Conservation (phyloP, 1,139 yeast species). For the Pichia terricola region DNA sequence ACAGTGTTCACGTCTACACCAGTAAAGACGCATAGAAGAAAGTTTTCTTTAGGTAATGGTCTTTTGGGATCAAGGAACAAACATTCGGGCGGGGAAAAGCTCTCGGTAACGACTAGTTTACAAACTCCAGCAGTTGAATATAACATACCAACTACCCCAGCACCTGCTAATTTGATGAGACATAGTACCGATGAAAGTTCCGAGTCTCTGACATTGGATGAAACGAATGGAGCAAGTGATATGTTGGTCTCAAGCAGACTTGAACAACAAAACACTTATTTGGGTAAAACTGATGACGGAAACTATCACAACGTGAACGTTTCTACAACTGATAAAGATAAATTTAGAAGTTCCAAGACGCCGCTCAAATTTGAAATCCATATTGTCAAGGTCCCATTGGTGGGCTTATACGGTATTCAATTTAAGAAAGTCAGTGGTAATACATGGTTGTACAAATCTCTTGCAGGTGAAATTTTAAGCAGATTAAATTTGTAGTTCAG, state of each 20-base stretch:
- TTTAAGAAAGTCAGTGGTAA: slow-evolving; percentile 90
- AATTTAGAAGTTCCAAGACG: slow-evolving; percentile 23
- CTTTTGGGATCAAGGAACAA: slow-evolving; percentile 30
- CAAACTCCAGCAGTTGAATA: slow-evolving; percentile 8
- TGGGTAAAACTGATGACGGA: slow-evolving; percentile 11
- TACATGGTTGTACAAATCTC: slow-evolving; percentile 91
- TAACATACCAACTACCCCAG: slow-evolving; percentile 39
- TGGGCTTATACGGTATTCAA: slow-evolving; percentile 88
- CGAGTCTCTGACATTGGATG: slow-evolving; percentile 51
- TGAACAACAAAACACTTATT: slow-evolving; percentile 33
- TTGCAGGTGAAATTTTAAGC: slow-evolving; percentile 77
- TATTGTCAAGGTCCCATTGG: slow-evolving; percentile 85
- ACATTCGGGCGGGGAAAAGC: slow-evolving; percentile 31
- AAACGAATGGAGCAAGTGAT: slow-evolving; percentile 40
- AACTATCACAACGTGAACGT: not conserved
- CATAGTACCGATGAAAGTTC: slow-evolving; percentile 29
- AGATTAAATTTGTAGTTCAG: slow-evolving; percentile 52
- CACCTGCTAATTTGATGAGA: slow-evolving; percentile 26
- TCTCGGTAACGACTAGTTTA: slow-evolving; percentile 27
- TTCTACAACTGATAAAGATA: slow-evolving; percentile 4
- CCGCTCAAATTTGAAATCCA: slow-evolving; percentile 87
- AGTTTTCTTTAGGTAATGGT: slow-evolving; percentile 53
- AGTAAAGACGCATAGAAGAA: slow-evolving; percentile 40
- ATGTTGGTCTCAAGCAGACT: slow-evolving; percentile 54
- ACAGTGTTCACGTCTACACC: not conserved